Percentiles rank a stretch among this genome's conserved stretches.
Conservation (phyloP, 768 basidiomycete species). For the Tubosaeta brunneosetosa region DNA sequence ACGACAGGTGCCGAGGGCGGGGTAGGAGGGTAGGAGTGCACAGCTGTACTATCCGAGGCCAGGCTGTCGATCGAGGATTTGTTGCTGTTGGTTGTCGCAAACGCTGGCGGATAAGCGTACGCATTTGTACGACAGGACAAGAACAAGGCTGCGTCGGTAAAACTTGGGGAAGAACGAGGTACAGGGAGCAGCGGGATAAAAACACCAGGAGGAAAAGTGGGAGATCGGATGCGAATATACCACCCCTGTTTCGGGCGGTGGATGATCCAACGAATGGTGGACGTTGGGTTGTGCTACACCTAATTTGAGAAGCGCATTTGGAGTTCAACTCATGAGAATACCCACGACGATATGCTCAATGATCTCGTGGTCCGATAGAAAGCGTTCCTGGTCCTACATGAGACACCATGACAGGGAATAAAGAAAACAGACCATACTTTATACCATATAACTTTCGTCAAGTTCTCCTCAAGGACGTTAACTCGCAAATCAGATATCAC, state of each 20-base stretch:
- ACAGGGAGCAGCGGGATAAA: conserved; percentile 55
- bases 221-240: conserved; percentile 76
- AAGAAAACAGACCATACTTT: conserved; percentile 45
- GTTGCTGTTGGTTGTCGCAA: not conserved
- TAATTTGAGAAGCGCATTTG: not conserved
- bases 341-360: conserved; percentile 69
- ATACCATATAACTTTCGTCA: conserved; percentile 63
- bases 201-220: conserved; percentile 59
- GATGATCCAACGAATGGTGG: conserved; percentile 65
- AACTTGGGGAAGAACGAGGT: conserved; percentile 41
- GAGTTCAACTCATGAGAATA: conserved; percentile 4
- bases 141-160: conserved; percentile 47
- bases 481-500: conserved; percentile 67
- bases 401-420: conserved; percentile 1
- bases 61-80: conserved; percentile 27
- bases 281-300: conserved; percentile 61
- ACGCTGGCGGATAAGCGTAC: conserved; percentile 23
- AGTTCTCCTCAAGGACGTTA: conserved; percentile 55
- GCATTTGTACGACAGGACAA: conserved; percentile 50
- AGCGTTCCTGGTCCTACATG: conserved; percentile 55
- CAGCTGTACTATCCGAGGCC: conserved; percentile 28
- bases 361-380: conserved; percentile 69
- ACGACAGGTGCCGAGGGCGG: conserved; percentile 35
- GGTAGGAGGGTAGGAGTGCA: conserved; percentile 59
- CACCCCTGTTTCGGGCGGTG: conserved; percentile 79